Evolutionary conservation across 306 rosid genomes (phyloP), one percentile per base, ranked within the genome.

Genomic region (Calophaca sinica): DNA sequence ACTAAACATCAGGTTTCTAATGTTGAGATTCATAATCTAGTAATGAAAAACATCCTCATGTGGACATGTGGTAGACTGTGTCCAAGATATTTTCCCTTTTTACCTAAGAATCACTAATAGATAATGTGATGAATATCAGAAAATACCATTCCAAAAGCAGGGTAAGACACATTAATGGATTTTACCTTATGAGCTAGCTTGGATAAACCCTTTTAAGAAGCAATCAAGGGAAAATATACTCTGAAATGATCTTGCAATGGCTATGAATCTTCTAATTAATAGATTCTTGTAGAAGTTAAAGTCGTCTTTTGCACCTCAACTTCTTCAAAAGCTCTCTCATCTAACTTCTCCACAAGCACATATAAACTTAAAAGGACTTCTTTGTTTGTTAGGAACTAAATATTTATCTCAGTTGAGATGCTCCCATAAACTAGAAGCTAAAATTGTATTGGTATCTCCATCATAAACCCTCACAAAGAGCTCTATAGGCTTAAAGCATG

Each of bases 1-100:
- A 29, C 68, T 42, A 72, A 66, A 62, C 31, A 76, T 46, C 55
- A 59, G 42, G 76, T 45, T 49, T 57, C 82, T 60, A 20, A 29
- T 61, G 63, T 33, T 72, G 33, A 44, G 4, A 62, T 54, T 15
- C 62, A 69, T 46, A 63, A 67, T 62, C 66, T 42, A 15, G 72
- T 42, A 74, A 33, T 39, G n/a, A 20, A 44, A 35, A 7, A 12
- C 3, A 1, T 39, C 8, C 7, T 26, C 28, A 75, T 32, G 36
- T 2, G 75, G 20, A 31, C 31, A 42, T 13, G 5, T 28, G 54
- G 62, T 49, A 36, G 75, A 66, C 61, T 57, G 63, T 42, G 70
- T 13, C 38, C 59, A 83, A 57, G 31, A 59, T 36, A 51, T n/a
- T 49, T 72, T 59, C 57, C 53, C 66, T 33, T 33, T 33, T 33